Evolutionary conservation across 805 yeast species (phyloP).

Genomic region (Maudiozyma saulgeensis): DNA sequence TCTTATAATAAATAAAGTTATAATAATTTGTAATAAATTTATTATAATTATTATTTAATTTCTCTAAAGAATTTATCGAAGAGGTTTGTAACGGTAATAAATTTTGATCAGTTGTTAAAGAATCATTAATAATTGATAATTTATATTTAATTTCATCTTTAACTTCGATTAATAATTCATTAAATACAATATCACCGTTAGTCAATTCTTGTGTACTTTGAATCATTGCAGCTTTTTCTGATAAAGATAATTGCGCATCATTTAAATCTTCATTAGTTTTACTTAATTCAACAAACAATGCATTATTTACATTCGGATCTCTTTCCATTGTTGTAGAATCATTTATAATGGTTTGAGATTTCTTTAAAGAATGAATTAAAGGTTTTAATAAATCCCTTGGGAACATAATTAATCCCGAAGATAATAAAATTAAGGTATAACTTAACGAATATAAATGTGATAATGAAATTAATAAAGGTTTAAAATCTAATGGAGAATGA

Average conservation of each 20-base stretch:
- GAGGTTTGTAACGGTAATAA: neutral
- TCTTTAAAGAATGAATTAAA: neutral
- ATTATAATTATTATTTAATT: conserved; percentile 22
- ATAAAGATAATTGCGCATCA: conserved; percentile 20
- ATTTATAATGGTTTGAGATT: neutral
- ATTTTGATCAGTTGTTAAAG: conserved; percentile 4
- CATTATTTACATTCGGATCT: conserved; percentile 12
- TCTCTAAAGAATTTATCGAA: conserved; percentile 7
- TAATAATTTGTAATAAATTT: conserved; percentile 24
- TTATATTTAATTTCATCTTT: conserved; percentile 21
- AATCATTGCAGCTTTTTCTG: conserved; percentile 20
- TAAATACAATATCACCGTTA: conserved; percentile 18
- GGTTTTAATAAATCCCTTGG: conserved; percentile 19
- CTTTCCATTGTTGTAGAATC: conserved; percentile 3
- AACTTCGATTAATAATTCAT: conserved; percentile 19
- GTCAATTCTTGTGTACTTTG: conserved; percentile 11
- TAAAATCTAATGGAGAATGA: conserved; percentile 18
- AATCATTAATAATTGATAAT: conserved; percentile 9
- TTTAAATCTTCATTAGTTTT: conserved; percentile 27
- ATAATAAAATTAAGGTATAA: conserved; percentile 20
- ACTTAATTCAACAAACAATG: conserved; percentile 23
- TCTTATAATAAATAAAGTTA: conserved; percentile 20
- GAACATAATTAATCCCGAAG: conserved; percentile 22
- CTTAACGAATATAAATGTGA: conserved; percentile 27
- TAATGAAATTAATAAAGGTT: conserved; percentile 24